Conservation (phyloP, 176 grass and related monocot species). For the Oryza meridionalis region DNA sequence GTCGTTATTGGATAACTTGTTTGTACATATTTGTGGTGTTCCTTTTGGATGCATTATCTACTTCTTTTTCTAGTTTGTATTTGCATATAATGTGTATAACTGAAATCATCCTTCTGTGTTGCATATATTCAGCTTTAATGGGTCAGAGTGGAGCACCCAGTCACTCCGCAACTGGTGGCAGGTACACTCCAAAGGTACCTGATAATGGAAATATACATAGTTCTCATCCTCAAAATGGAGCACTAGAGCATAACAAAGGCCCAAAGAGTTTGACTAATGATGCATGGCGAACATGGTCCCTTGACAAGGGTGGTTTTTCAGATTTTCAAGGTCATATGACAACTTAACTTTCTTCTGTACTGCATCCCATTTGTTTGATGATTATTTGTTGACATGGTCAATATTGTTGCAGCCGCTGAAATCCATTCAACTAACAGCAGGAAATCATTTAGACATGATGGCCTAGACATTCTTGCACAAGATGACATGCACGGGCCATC, state of each 20-base stretch:
- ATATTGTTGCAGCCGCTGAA: conserved; percentile 60
- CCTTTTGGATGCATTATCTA: conserved; percentile 8
- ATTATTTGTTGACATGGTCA: conserved; percentile 41
- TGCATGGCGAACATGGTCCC: conserved; percentile 63
- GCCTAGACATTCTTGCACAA: conserved; percentile 33
- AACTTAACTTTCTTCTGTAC: conserved; percentile 29
- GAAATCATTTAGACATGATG: conserved; percentile 25
- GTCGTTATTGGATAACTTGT: background rate
- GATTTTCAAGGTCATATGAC: conserved; percentile 60
- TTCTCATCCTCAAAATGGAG: conserved; percentile 54
- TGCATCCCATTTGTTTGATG: conserved; percentile 26
- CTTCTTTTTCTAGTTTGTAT: conserved; percentile 14
- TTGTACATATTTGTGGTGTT: background rate
- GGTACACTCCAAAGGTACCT: conserved; percentile 18
- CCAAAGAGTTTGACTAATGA: conserved; percentile 40
- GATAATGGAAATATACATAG: conserved; percentile 35
- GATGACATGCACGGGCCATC: conserved; percentile 40
- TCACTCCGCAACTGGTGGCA: background rate
- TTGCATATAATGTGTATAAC: conserved; percentile 6
- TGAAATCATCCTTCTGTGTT: conserved; percentile 9
- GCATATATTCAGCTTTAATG: conserved; percentile 40
- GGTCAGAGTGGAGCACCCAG: conserved; percentile 15
- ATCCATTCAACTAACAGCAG: conserved; percentile 48
- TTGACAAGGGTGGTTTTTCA: conserved; percentile 53
- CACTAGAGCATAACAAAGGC: conserved; percentile 35